Conservation (phyloP, 2,329 filamentous ascomycete genomes). For the Botrytis hyacinthi region DNA sequence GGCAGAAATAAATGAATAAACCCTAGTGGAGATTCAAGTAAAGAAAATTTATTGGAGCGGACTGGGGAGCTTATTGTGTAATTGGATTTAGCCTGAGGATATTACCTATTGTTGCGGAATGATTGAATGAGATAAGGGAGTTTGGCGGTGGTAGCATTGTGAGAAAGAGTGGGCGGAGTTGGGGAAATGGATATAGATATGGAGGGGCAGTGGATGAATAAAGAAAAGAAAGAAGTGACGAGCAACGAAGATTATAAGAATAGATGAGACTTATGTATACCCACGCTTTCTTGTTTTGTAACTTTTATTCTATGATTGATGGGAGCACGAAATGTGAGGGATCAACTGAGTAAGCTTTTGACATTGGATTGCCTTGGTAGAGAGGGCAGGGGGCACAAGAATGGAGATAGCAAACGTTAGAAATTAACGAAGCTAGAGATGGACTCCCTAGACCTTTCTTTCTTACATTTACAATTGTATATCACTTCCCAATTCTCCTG, state of each 20-base stretch:
- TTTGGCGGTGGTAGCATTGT: neutral
- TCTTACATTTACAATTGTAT: neutral
- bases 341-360: neutral
- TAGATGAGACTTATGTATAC: constrained; percentile 22
- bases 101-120: neutral
- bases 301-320: neutral
- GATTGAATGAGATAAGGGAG: constrained; percentile 2
- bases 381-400: neutral
- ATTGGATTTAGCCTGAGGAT: constrained; percentile 18
- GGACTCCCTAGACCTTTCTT: neutral
- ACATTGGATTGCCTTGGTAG: constrained; percentile 1
- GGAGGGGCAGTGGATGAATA: constrained; percentile 18
- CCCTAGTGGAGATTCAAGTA: neutral
- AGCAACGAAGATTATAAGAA: constrained; percentile 20
- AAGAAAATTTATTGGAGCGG: constrained; percentile 13
- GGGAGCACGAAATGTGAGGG: constrained; percentile 1
- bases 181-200: constrained; percentile 2
- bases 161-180: neutral
- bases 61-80: neutral
- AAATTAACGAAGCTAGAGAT: neutral
- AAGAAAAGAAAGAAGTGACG: constrained; percentile 13
- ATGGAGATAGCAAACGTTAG: neutral
- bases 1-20: constrained; percentile 35
- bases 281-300: constrained; percentile 19
- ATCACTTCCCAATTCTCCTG: neutral